Conservation (phyloP, 129 eudicot genomes). For the Mikania micrantha region DNA sequence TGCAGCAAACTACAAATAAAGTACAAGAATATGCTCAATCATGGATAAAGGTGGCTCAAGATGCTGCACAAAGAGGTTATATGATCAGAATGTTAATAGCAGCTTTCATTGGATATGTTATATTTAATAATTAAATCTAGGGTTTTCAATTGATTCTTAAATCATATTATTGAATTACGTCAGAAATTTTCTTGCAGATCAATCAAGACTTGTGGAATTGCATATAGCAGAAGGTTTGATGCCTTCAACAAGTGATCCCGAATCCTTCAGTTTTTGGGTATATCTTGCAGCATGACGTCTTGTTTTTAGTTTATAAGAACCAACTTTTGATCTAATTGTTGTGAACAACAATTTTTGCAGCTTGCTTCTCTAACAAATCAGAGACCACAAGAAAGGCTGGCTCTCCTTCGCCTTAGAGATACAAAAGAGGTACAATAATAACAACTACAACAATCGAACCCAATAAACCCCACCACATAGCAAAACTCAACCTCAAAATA, state of each 20-base stretch:
- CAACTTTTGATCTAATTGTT: background rate
- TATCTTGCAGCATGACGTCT: background rate
- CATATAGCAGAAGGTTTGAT: slow-evolving; percentile 80
- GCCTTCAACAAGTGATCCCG: slow-evolving; percentile 88
- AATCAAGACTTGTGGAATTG: slow-evolving; percentile 63
- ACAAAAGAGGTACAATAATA: slow-evolving; percentile 90
- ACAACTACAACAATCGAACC: too few relatives aligned
- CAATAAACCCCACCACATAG: too few relatives aligned
- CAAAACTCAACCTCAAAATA: background rate
- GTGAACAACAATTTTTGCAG: slow-evolving; percentile 32
- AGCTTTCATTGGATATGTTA: too few relatives aligned
- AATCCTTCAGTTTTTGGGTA: slow-evolving; percentile 99
- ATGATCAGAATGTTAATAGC: background rate
- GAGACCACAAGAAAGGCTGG: slow-evolving; percentile 77
- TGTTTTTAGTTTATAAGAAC: background rate
- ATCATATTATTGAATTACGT: background rate
- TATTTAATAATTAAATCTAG: too few relatives aligned
- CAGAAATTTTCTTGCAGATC: slow-evolving; percentile 34
- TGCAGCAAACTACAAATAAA: slow-evolving; percentile 51
- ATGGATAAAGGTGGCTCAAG: slow-evolving; percentile 79
- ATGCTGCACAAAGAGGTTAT: slow-evolving; percentile 73
- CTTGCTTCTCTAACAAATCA: slow-evolving; percentile 65
- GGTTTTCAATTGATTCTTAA: background rate
- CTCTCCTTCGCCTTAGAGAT: slow-evolving; percentile 82
- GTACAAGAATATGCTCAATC: slow-evolving; percentile 68